Evolutionary conservation across 78 protist species (phyloP).

Genomic region (Capsaspora owczarzaki): DNA sequence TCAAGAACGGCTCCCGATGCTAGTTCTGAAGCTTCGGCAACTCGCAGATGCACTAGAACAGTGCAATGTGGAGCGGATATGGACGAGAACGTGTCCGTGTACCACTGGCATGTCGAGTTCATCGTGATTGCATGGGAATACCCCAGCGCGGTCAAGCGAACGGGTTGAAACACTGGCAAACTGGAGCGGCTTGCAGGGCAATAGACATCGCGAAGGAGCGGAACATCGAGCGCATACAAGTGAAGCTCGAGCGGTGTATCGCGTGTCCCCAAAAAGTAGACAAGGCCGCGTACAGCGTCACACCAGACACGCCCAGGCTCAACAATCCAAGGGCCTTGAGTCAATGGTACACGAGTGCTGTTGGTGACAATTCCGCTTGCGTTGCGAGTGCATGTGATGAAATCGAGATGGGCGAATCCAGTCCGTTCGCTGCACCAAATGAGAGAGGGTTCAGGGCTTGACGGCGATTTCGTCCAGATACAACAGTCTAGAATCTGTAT

Average conservation of each 20-base stretch:
- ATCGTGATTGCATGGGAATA: background rate
- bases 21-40: background rate
- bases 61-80: background rate
- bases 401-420: no score
- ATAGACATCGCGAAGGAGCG: background rate
- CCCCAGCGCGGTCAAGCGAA: background rate
- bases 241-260: slow-evolving; percentile 6
- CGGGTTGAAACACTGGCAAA: background rate
- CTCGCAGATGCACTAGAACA: background rate
- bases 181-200: background rate
- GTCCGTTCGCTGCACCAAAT: background rate
- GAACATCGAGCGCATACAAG: slow-evolving; percentile 1
- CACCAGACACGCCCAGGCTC: background rate
- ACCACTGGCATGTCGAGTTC: background rate
- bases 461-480: background rate
- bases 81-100: background rate
- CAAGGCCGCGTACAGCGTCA: background rate
- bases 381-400: no score
- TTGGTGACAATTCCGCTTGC: background rate
- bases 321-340: background rate
- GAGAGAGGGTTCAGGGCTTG: background rate
- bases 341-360: no score
- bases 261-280: background rate
- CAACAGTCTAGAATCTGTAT: no score
- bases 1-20: no score